Percentiles rank a stretch among this genome's conserved stretches.
Evolutionary conservation across 495 filamentous ascomycete genomes (phyloP).

Genomic region (Annulohypoxylon bovei): DNA sequence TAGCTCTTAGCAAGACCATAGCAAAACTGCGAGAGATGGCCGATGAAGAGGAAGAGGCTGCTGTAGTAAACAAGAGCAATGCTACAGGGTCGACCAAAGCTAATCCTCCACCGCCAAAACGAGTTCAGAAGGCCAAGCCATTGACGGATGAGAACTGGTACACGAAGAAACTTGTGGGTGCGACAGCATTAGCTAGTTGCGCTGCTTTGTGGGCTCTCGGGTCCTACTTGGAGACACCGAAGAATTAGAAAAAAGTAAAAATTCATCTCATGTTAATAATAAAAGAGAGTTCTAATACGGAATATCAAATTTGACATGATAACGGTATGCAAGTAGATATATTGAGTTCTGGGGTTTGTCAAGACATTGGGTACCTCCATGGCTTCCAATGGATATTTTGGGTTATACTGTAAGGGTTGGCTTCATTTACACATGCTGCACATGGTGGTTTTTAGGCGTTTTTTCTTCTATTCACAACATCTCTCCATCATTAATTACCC

Average conservation of each 20-base stretch:
- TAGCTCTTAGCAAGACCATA: constrained; percentile 69
- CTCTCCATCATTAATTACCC: too few species aligned
- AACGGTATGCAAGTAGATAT: neutral
- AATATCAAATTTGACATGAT: neutral
- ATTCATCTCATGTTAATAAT: constrained; percentile 1
- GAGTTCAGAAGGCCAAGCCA: constrained; percentile 64
- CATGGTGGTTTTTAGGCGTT: too few species aligned
- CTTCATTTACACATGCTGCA: too few species aligned
- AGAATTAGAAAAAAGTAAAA: constrained; percentile 29
- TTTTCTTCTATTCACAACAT: too few species aligned
- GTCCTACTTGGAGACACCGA: constrained; percentile 57
- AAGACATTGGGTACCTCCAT: too few species aligned
- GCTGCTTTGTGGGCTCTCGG: constrained; percentile 73
- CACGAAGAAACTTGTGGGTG: constrained; percentile 74
- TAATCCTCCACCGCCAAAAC: constrained; percentile 51
- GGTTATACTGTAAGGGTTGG: too few species aligned
- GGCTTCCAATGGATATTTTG: too few species aligned
- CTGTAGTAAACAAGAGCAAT: constrained; percentile 43
- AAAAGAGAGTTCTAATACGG: neutral
- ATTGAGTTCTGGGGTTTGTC: too few species aligned
- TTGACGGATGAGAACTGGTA: constrained; percentile 73
- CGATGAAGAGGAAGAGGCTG: constrained; percentile 50
- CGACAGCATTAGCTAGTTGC: constrained; percentile 71
- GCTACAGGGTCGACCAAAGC: constrained; percentile 50
- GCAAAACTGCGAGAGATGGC: constrained; percentile 66